Conservation (phyloP, 225 moss, liverwort and hornwort genomes). For the Marchantia polymorpha region DNA sequence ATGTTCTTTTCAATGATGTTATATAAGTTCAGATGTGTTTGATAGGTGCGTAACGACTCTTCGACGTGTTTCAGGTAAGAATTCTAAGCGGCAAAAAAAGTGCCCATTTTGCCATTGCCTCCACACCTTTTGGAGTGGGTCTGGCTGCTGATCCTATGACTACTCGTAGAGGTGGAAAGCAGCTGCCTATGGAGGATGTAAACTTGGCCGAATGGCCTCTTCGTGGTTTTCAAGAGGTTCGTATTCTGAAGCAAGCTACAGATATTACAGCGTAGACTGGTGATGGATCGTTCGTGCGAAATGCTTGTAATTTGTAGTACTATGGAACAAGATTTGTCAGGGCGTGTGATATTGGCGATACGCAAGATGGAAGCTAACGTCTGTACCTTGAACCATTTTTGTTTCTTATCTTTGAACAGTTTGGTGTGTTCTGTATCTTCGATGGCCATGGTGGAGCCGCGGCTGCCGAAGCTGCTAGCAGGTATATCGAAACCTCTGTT, state of each 20-base stretch:
- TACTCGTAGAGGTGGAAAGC: slow-evolving; percentile 69
- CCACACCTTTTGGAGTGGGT: slow-evolving; percentile 90
- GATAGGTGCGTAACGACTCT: not conserved
- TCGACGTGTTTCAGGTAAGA: slow-evolving; percentile 63
- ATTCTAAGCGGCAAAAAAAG: slow-evolving; percentile 50
- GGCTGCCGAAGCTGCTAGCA: slow-evolving; percentile 85
- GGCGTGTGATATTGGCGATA: not conserved
- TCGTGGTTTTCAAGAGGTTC: slow-evolving; percentile 76
- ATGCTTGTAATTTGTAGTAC: not conserved
- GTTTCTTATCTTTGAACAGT: slow-evolving; percentile 39
- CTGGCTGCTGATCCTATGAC: slow-evolving; percentile 84
- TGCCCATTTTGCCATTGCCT: slow-evolving; percentile 57
- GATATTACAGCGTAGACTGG: not conserved
- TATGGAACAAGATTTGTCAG: not conserved
- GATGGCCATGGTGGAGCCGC: slow-evolving; percentile 93
- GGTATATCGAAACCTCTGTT: slow-evolving; percentile 33
- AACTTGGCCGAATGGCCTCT: slow-evolving; percentile 88
- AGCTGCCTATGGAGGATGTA: slow-evolving; percentile 85
- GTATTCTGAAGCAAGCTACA: slow-evolving; percentile 12
- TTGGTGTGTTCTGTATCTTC: slow-evolving; percentile 91
- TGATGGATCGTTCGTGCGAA: not conserved
- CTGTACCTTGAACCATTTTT: not conserved
- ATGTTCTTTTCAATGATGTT: not conserved
- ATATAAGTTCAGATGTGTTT: not conserved
- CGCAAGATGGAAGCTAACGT: not conserved